Evolutionary conservation across 768 basidiomycete species (phyloP).

Genomic region (Mycena epipterygia): DNA sequence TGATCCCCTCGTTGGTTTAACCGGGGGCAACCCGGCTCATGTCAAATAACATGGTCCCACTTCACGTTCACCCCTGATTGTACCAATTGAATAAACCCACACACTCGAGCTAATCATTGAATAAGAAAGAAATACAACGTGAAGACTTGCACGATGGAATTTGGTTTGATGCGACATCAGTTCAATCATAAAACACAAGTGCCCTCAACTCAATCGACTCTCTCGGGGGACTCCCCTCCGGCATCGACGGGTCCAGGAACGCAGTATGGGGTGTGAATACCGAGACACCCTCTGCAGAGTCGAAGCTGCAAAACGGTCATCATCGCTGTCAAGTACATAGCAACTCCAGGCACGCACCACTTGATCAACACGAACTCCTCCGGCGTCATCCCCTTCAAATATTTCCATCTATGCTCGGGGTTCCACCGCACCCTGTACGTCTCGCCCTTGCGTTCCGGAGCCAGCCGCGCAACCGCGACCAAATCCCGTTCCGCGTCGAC

Average conservation of each 20-base stretch:
- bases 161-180: slow-evolving; percentile 22
- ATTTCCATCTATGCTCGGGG: slow-evolving; percentile 54
- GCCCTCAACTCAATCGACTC: slow-evolving; percentile 75
- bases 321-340: slow-evolving; percentile 1
- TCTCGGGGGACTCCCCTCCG: slow-evolving; percentile 60
- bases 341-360: slow-evolving; percentile 45
- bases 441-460: slow-evolving; percentile 54
- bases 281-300: slow-evolving; percentile 55
- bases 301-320: slow-evolving; percentile 38
- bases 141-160: slow-evolving; percentile 15
- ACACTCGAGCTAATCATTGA: slow-evolving; percentile 15
- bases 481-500: slow-evolving; percentile 51
- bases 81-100: slow-evolving; percentile 11
- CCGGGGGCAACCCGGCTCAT: slow-evolving; percentile 9
- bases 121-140: slow-evolving; percentile 2
- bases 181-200: slow-evolving; percentile 71
- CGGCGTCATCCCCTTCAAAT: slow-evolving; percentile 48
- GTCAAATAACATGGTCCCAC: slow-evolving; percentile 17
- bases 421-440: slow-evolving; percentile 51
- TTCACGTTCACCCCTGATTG: slow-evolving; percentile 5
- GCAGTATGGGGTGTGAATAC: slow-evolving; percentile 74
- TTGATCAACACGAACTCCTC: slow-evolving; percentile 56
- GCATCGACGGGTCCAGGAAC: slow-evolving; percentile 68
- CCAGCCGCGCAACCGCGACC: slow-evolving; percentile 47
- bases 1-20: slow-evolving; percentile 11